Base-by-base conservation (phyloP, 2,329 filamentous ascomycete species). In the Colletotrichum truncatum region DNA sequence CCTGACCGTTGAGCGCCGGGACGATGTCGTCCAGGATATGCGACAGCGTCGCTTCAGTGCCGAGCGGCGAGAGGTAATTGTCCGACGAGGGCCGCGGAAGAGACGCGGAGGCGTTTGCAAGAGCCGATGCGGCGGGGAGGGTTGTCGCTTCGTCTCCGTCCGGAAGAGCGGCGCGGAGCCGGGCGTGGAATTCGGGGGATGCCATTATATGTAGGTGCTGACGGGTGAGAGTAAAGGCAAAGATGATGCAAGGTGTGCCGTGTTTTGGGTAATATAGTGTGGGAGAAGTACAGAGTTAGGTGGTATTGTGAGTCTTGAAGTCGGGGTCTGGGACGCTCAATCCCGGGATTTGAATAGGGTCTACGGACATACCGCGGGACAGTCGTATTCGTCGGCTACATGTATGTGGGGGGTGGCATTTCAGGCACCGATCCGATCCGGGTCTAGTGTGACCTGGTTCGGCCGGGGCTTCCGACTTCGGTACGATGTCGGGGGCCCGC, bases 1-100 rank as follows among this genome's bases (percentile, higher is more conserved):
- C 89, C 72, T 88, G 86, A 14, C 83, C 85, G 70, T 90, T 93
- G 64, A 96, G 84, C 1, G 85, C 91, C 2, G 86, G 85, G 39
- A 85, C 77, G 61, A 88, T 78, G 64, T 80, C 76, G 7, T 70
- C 30, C 9, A 80, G 70, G 34, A 88, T 79, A 73, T 88, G 85
- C 11, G 72, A 51, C 14, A 82, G 67, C 4, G 80, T 76, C 6
- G 72, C 72, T 2, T 71, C 62, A 63, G 72, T 52, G 73, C 80
- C 70, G 6, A 71, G 70, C 4, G 73, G 62, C 28, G 68, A 43
- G 26, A 83, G 77, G 60, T 79, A 80, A 9, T 56, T 67, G 1
- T 72, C 60, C 16, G 72, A 70, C 9, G 53, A 61, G 3, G 74
- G 69, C 28, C 67, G 64, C 1, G 81, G 80, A 25, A 86, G 79